phyloP scores from a whole-genome alignment of 305 asterid genomes.

The Petunia hybrid region DNA sequence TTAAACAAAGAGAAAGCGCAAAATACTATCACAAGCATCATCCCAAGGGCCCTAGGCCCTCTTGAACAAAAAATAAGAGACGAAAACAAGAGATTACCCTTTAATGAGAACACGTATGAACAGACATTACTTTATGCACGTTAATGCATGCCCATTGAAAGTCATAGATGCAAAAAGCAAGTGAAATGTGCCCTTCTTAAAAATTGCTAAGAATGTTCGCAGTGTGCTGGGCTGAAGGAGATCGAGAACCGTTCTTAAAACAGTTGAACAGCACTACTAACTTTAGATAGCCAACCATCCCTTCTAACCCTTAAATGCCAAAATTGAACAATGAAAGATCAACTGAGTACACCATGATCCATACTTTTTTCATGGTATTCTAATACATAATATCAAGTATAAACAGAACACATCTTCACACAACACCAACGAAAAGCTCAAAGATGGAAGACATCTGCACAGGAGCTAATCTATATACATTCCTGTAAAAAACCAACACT shows the following conservation, averaged over 20 bases:
- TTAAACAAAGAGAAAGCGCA: neutral
- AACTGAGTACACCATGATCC: neutral
- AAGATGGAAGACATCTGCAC: neutral
- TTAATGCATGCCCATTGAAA: neutral
- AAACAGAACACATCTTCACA: neutral
- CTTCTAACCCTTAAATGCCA: conserved; percentile 4
- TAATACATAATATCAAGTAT: neutral
- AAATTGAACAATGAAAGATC: neutral
- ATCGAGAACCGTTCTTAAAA: neutral
- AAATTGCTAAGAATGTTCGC: neutral
- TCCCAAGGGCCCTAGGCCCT: too few species aligned
- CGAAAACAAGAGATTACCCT: neutral
- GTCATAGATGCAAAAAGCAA: neutral
- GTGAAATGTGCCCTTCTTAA: neutral
- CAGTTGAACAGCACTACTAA: neutral
- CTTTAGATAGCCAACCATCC: neutral
- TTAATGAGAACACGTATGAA: neutral
- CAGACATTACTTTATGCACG: neutral
- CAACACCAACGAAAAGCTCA: neutral
- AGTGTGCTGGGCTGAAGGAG: neutral
- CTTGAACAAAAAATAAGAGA: too few species aligned
- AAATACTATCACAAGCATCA: neutral
- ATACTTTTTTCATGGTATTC: neutral
- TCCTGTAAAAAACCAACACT: neutral
- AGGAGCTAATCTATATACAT: neutral